Conservation (phyloP, 2,329 filamentous ascomycete genomes). For the Fusarium falciforme region DNA sequence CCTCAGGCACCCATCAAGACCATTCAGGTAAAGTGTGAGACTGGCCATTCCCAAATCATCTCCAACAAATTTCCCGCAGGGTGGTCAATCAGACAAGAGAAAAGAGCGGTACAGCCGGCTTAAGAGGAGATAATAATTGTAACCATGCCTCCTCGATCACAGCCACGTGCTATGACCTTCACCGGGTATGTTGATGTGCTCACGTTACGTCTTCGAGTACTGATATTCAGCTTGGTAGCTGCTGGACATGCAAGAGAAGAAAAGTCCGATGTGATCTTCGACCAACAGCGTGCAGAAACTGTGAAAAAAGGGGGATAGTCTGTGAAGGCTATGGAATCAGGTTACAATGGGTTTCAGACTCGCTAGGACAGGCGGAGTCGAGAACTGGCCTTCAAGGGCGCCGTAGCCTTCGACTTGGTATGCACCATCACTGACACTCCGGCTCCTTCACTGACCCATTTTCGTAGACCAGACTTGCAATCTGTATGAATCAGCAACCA, state of each 20-base stretch:
- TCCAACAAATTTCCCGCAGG: background rate
- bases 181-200: background rate
- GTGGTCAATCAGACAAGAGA: background rate
- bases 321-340: background rate
- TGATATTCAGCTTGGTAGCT: background rate
- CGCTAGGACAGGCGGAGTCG: background rate
- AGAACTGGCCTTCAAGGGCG: background rate
- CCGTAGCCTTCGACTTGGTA: background rate
- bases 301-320: conserved; percentile 4
- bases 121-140: background rate
- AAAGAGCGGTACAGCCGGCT: background rate
- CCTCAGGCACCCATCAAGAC: background rate
- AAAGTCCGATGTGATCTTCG: conserved; percentile 26
- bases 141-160: background rate
- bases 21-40: background rate
- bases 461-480: background rate
- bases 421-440: background rate
- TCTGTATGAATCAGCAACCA: background rate
- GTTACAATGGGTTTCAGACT: background rate
- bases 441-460: background rate
- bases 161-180: background rate
- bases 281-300: conserved; percentile 17
- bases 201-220: background rate
- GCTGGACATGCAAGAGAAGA: conserved; percentile 30
- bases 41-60: background rate